Conservation (phyloP, 1,284 basidiomycete species). For the Microbotryum lychnidis-dioicae region DNA sequence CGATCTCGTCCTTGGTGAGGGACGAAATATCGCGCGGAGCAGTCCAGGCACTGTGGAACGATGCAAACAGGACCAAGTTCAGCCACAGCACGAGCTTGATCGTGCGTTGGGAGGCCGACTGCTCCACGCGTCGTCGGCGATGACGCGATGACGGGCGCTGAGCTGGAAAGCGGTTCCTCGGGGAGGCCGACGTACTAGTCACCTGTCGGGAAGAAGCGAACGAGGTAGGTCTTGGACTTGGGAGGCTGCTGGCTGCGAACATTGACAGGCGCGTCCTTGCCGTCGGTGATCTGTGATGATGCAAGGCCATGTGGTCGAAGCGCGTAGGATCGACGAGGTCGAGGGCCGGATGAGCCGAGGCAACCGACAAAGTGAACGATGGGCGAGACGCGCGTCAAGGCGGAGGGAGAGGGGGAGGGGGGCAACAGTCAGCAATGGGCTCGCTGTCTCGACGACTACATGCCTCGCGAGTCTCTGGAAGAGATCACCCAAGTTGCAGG, state of each 20-base stretch:
- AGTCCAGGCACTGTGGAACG: slow-evolving; percentile 67
- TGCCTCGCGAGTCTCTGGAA: too few relatives aligned
- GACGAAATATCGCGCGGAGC: slow-evolving; percentile 70
- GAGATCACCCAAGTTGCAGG: too few relatives aligned
- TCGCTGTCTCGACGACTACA: too few relatives aligned
- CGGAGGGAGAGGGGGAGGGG: too few relatives aligned
- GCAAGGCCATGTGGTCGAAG: neutral
- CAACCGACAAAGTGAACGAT: too few relatives aligned
- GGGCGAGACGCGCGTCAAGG: too few relatives aligned
- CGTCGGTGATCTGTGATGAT: slow-evolving; percentile 59
- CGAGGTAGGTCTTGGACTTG: slow-evolving; percentile 64
- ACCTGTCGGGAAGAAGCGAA: slow-evolving; percentile 80
- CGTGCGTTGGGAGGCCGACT: slow-evolving; percentile 4
- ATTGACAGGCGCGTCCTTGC: slow-evolving; percentile 51
- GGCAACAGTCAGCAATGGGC: too few relatives aligned
- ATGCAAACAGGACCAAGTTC: neutral
- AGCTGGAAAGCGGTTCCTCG: too few relatives aligned
- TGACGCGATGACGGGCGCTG: too few relatives aligned
- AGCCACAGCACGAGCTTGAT: slow-evolving; percentile 14
- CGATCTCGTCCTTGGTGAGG: slow-evolving; percentile 71
- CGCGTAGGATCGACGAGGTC: too few relatives aligned
- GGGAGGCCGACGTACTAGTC: slow-evolving; percentile 70
- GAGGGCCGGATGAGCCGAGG: too few relatives aligned
- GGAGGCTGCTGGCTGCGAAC: slow-evolving; percentile 63
- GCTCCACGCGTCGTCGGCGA: too few relatives aligned